phyloP scores from a whole-genome alignment of 2,329 filamentous ascomycete species.

The Aspergillus eucalypticola region DNA sequence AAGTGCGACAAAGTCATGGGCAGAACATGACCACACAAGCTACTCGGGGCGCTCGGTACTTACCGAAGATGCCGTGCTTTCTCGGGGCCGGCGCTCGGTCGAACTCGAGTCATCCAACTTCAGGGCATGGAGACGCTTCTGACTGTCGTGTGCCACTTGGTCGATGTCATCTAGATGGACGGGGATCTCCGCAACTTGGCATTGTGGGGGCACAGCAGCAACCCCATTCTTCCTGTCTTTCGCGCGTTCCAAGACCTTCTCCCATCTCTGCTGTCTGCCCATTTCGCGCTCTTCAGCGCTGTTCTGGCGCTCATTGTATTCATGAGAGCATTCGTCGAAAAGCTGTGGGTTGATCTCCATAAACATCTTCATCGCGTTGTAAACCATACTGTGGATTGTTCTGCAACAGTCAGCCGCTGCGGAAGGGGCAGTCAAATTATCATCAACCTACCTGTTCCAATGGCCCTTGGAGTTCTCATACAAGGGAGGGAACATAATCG shows the following conservation, averaged over 20 bases:
- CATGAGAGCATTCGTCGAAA: conserved; percentile 97
- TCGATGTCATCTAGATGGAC: conserved; percentile 69
- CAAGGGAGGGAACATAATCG: conserved; percentile 98
- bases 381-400: conserved; percentile 99
- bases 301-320: conserved; percentile 96
- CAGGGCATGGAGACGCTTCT: conserved; percentile 83
- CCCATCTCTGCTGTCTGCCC: conserved; percentile 84
- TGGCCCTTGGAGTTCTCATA: conserved; percentile 99
- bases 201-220: conserved; percentile 37
- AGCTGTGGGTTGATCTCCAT: conserved; percentile 99
- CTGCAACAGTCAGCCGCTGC: conserved; percentile 52
- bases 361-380: conserved; percentile 99
- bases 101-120: conserved; percentile 70
- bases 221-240: conserved; percentile 62
- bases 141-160: conserved; percentile 75
- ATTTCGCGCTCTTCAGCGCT: conserved; percentile 82
- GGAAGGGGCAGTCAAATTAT: neutral
- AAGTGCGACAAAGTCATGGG: conserved; percentile 24
- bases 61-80: conserved; percentile 48
- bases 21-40: conserved; percentile 24
- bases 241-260: conserved; percentile 77
- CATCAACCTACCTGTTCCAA: conserved; percentile 80
- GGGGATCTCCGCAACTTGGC: conserved; percentile 47
- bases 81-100: conserved; percentile 53
- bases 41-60: conserved; percentile 26